Base-by-base conservation (phyloP, 106 monocot genomes). In the Allium sativum region DNA sequence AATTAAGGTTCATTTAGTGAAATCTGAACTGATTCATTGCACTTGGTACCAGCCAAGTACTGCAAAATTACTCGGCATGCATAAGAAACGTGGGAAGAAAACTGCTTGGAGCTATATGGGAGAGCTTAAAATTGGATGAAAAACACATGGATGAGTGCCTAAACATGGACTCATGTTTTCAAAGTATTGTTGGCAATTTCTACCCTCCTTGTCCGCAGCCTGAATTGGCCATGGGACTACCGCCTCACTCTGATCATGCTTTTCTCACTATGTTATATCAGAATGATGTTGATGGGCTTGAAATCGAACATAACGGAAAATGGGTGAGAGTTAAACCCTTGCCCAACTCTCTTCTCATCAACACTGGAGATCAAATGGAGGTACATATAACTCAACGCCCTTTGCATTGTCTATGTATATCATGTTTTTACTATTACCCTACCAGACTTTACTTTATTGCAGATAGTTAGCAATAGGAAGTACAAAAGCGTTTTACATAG, bases 391-490 rank as follows among this genome's bases (percentile, higher is more conserved):
- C 31, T 31, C 31, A 2, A 31, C 1, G 31, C 31, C 5, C 6
- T 62, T 15, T 46, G 18, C 18, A 17, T 9, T 46, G 3, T 18
- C 21, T 5, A 65, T 3, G 1, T 40, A 56, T 21, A 20, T 22
- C 21, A 0, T 56, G 56, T 22, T 40, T 58, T 31, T 58, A 31
- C 8, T 12, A 11, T 31, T 40, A n/a, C 40, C 12, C 10, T 15
- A 40, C 41, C 17, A 3, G 14, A 59, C 59, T 31, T 1, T 42
- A 12, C 9, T 12, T 22, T 14, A 4, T 7, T 54, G 48, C 64
- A 90, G 85, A 85, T 90, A 40, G 62, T 85, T 15, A 90, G 70
- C 77, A 90, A 90, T 58, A 85, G 89, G 8, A 82, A 47, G 68
- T 82, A 79, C 63, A 82, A 79, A 72, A 82, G 85, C 53, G 74